Base-by-base conservation (phyloP, 352 stramenopile species). In the Globisporangium echinulatum region DNA sequence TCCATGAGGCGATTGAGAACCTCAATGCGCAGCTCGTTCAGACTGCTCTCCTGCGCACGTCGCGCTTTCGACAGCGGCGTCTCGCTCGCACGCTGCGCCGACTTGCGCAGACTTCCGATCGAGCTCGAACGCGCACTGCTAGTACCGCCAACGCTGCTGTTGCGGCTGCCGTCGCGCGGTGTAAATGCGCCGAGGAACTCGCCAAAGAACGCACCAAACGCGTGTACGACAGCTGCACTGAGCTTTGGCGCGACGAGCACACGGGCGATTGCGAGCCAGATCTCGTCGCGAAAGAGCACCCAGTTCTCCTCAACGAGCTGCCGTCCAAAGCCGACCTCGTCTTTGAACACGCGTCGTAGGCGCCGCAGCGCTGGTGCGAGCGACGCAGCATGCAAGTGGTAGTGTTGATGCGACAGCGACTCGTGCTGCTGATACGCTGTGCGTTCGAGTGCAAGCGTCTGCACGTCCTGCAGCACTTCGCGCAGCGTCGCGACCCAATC, bases 401-500 rank as follows among this genome's bases (percentile, higher is more conserved):
- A 48, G 9, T 53, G 14, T n/a, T 54, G 38, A 0, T 55, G 56
- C n/a, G 38, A 13, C 36, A 53, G 3, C 5, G 9, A 13, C 4
- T 37, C 44, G 39, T 78, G 59, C 52, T 67, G 72, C 49, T 78
- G 49, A 59, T 81, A 78, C 33, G 64, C 60, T 40, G 68, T 76
- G 52, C 67, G 65, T 55, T 89, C 79, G 38, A 87, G 70, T 1
- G 79, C 77, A 56, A 86, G 73, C 37, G 79, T 61, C 70, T 87
- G 79, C 48, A 79, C 79, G 64, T 87, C 77, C 59, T 86, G 75
- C 64, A 87, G 82, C 36, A 87, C 65, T 58, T 89, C 69, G 4
- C 77, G 77, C 64, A 89, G 56, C 48, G 71, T 65, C 47, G 73
- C 57, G 33, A 72, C 74, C 79, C 79, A 89, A 53, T 88, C 79